Evolutionary conservation across 176 grass and related monocot species (phyloP), one percentile per base, ranked within the genome.

Genomic region (Typha latifolia): DNA sequence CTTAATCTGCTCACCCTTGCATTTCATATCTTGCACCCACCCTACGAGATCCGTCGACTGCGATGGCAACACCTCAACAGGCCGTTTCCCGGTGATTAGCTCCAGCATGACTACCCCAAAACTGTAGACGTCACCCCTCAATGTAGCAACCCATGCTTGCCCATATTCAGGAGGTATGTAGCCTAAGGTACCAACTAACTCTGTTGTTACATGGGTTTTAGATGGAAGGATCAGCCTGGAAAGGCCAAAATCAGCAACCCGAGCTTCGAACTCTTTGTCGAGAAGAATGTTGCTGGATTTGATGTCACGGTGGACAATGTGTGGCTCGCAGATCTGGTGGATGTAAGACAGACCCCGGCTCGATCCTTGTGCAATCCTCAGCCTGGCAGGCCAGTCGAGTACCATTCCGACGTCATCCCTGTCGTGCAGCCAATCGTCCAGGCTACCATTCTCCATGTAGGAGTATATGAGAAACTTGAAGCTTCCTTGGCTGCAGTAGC

Each of bases 91-190:
- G 1, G 37, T 43, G 37, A 43, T 6, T 1, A 43, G 37, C 37
- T 43, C 37, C 37, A 43, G 37, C 37, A 43, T 43, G 37, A 43
- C 37, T 43, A 43, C 37, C 5, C 37, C 37, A 43, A 43, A 43
- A 10, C 37, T 43, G 37, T 43, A 43, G 37, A 43, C 37, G 9
- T 43, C 37, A 10, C 37, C 37, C 37, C 37, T 43, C 20, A 77
- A 71, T 18, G 84, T 86, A 1, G 84, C 84, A 47, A 31, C 67
- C 84, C 84, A 86, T 55, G 24, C 84, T 49, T 86, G 79, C 1
- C 84, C 79, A 66, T 86, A 86, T 66, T 86, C 84, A 6, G 84
- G 84, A 66, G 84, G 84, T 65, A 86, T 82, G 75, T 86, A 86
- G 37, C 37, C 37, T 43, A 43, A 43, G 37, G 37, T 43, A 43